Conservation (phyloP, 1,139 yeast genomes). For the Diutina scorzettiae region DNA sequence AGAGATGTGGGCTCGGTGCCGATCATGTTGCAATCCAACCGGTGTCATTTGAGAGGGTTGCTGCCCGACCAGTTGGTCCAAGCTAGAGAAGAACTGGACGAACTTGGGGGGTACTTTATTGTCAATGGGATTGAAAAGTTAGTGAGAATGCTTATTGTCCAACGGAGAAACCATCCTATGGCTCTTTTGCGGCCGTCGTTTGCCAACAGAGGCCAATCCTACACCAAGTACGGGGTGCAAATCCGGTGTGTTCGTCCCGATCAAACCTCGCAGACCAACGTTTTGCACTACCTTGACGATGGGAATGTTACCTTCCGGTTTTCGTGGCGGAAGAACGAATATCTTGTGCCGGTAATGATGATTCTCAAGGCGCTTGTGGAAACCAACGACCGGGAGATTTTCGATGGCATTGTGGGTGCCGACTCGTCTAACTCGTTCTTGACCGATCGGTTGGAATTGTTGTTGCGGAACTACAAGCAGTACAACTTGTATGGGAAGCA, state of each 20-base stretch:
- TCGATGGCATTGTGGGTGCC: constrained; percentile 90
- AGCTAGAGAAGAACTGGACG: constrained; percentile 85
- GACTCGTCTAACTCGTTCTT: constrained; percentile 82
- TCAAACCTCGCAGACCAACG: constrained; percentile 95
- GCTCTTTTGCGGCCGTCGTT: constrained; percentile 93
- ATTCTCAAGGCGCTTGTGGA: constrained; percentile 81
- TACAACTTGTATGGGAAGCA: constrained; percentile 70
- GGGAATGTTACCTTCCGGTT: constrained; percentile 95
- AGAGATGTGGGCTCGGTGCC: constrained; percentile 93
- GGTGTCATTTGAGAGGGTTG: constrained; percentile 80
- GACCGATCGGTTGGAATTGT: constrained; percentile 93
- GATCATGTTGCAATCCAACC: constrained; percentile 75
- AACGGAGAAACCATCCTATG: constrained; percentile 96
- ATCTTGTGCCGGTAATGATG: constrained; percentile 87
- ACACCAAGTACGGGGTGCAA: constrained; percentile 86
- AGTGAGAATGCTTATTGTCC: constrained; percentile 94
- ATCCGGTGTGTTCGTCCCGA: constrained; percentile 92
- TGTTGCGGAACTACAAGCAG: constrained; percentile 75
- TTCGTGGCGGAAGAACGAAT: constrained; percentile 95
- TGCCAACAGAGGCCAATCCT: constrained; percentile 85
- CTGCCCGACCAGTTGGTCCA: constrained; percentile 74
- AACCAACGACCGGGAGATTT: constrained; percentile 87
- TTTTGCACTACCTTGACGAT: constrained; percentile 85
- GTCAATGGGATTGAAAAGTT: constrained; percentile 95
- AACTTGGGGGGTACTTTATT: constrained; percentile 91